These are phyloP conservation scores for Steccherinum ochraceum DNA, from an alignment of 768 basidiomycete species.

Conservation along the genomic window DNA sequence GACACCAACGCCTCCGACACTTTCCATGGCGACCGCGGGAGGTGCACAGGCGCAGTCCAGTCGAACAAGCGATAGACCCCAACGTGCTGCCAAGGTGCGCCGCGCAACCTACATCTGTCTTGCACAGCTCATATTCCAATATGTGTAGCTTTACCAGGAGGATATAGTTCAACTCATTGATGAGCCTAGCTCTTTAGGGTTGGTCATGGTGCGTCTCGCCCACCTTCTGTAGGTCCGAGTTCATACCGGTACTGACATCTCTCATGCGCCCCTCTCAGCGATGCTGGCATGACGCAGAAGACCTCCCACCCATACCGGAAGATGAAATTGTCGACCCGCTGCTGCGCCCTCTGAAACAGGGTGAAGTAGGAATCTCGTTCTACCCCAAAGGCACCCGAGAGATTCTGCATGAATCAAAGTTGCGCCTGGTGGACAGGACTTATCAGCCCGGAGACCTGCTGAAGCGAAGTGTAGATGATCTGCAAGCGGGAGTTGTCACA, in stretches of 20 bases:
- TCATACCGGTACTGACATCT: no score
- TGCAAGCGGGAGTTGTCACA: conserved; percentile 72
- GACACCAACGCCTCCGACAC: no score
- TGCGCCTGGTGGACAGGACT: conserved; percentile 67
- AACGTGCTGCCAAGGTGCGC: neutral
- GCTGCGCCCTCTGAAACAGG: conserved; percentile 65
- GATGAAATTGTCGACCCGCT: conserved; percentile 51
- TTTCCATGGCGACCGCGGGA: neutral
- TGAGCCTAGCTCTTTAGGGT: conserved; percentile 4
- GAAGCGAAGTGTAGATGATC: conserved; percentile 71
- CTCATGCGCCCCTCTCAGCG: conserved; percentile 43
- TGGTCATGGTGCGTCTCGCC: conserved; percentile 9
- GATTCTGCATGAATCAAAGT: conserved; percentile 64
- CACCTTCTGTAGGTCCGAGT: no score
- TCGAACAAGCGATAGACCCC: neutral
- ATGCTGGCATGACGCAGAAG: conserved; percentile 87
- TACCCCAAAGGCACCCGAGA: conserved; percentile 48
- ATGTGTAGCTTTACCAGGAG: conserved; percentile 15
- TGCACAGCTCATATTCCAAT: no score
- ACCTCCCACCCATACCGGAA: conserved; percentile 39
- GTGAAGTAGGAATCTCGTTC: conserved; percentile 81
- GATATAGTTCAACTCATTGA: conserved; percentile 10
- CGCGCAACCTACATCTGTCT: no score
- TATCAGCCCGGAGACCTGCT: conserved; percentile 78
- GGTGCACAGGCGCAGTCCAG: neutral